A percentile compares a stretch with the other conserved stretches of the same genome.
Conservation (phyloP, 106 monocot species). For the Acorus gramineus region DNA sequence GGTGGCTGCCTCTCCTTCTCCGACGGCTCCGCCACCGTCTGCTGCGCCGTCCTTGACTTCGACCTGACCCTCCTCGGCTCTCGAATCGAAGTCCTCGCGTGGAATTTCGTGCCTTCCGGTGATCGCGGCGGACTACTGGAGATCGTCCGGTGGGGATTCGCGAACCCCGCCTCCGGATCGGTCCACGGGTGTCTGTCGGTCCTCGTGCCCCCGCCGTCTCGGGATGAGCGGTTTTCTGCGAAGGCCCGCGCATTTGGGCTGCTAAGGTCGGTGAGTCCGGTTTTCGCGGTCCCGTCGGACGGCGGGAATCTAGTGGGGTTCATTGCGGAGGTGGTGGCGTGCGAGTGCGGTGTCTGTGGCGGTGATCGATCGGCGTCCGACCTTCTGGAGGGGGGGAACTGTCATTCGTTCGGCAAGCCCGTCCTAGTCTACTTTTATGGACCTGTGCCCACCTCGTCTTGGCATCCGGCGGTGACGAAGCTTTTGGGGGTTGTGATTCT, state of each 20-base stretch:
- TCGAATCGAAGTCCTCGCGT: conserved; percentile 35
- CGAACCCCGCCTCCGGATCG: background rate
- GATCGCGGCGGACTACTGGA: conserved; percentile 33
- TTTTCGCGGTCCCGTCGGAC: conserved; percentile 20
- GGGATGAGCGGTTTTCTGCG: too few relatives aligned
- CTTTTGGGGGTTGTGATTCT: conserved; percentile 44
- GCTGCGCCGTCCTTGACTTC: conserved; percentile 42
- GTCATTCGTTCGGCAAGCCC: conserved; percentile 19
- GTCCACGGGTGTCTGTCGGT: background rate
- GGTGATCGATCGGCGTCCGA: background rate
- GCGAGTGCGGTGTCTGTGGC: conserved; percentile 20
- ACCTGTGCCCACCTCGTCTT: conserved; percentile 17
- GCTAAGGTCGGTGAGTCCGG: conserved; percentile 36
- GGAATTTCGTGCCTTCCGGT: conserved; percentile 53
- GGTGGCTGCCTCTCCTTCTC: conserved; percentile 48
- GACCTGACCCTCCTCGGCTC: conserved; percentile 29
- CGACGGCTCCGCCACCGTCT: conserved; percentile 27
- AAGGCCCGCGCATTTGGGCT: conserved; percentile 9
- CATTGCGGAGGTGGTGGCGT: conserved; percentile 32
- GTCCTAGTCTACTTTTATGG: conserved; percentile 51
- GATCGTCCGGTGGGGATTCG: conserved; percentile 31
- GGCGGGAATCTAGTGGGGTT: conserved; percentile 30
- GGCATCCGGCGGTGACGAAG: conserved; percentile 46
- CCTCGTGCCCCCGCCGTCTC: background rate
- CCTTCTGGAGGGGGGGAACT: background rate